Conservation (phyloP, 768 basidiomycete species). For the Asterophora lycoperdoides region DNA sequence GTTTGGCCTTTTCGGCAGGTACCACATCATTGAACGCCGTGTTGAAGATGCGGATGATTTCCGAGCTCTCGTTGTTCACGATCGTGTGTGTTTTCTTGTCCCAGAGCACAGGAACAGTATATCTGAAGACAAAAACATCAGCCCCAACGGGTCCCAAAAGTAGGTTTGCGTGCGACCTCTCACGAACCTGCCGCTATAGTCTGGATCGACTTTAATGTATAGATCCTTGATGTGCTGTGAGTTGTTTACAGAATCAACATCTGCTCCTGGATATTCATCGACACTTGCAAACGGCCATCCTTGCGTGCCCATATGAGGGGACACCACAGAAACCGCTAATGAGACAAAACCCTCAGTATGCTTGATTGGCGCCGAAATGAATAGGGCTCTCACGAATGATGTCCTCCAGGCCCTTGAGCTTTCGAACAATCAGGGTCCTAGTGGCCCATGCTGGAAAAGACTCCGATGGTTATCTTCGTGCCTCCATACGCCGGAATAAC, state of each 20-base stretch:
- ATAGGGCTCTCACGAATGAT: constrained; percentile 58
- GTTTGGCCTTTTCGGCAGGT: constrained; percentile 54
- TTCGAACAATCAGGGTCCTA: constrained; percentile 80
- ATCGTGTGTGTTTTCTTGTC: constrained; percentile 84
- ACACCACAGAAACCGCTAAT: constrained; percentile 74
- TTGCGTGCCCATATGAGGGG: constrained; percentile 75
- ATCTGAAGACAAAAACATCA: constrained; percentile 33
- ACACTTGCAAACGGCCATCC: constrained; percentile 86
- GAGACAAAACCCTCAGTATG: constrained; percentile 6
- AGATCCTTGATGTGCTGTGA: constrained; percentile 77
- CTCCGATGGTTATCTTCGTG: constrained; percentile 4
- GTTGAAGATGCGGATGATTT: constrained; percentile 95
- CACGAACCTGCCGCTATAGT: constrained; percentile 64
- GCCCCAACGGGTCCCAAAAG: not conserved
- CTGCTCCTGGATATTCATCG: constrained; percentile 66
- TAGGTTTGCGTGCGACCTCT: not conserved
- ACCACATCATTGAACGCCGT: constrained; percentile 73
- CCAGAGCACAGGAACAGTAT: constrained; percentile 90
- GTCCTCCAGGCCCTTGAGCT: constrained; percentile 89
- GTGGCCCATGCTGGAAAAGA: constrained; percentile 79
- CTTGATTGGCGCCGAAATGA: not conserved
- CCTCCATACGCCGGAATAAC: constrained; percentile 2
- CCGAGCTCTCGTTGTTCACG: constrained; percentile 94
- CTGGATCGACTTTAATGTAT: constrained; percentile 70
- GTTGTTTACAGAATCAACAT: constrained; percentile 69